Evolutionary conservation across 2,329 filamentous ascomycete species (phyloP), one percentile per base, ranked within the genome.

Genomic region (Zymoseptoria tritici): DNA sequence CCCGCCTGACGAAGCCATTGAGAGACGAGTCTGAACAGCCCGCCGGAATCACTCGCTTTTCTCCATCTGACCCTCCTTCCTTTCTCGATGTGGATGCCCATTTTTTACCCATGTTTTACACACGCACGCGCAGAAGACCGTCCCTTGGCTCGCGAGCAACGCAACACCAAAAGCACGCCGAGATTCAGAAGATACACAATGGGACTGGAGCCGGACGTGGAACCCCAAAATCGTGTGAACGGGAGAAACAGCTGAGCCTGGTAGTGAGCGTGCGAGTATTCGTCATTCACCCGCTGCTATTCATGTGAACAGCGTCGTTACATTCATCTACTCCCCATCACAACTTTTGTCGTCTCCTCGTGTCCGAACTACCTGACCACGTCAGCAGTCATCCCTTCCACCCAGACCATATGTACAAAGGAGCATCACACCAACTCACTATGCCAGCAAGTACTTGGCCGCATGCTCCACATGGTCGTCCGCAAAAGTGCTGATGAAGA

Each of bases 381-480:
- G 57, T 59, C 57, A 59, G 57, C 54, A 56, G 20, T 54, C 53
- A 9, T 49, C 52, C 49, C 36, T 46, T 49, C 54, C 22, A 9
- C 52, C 52, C 16, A 31, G 5, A 16, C 52, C n/a, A 42, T 54
- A 52, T 24, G 29, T 42, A 59, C 19, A 26, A 46, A 46, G 36
- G 36, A 46, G 36, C 36, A 46, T 16, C 36, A 46, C 36, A 53
- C 46, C 46, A 46, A 31, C 21, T 57, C 42, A 54, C 26, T 70
- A 70, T 58, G 62, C 64, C 58, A 69, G 62, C 66, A 97, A 78
- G 73, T 91, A 87, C 80, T 94, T 96, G 66, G 92, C 93, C 61
- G 91, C 91, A 77, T 95, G 91, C 70, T 90, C 87, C 67, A 97
- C 83, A 76, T 99, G 94, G 68, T 97, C 92, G 70, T 90, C 87